Evolutionary conservation across 306 rosid genomes (phyloP).

Genomic region (Cyamopsis tetragonoloba): DNA sequence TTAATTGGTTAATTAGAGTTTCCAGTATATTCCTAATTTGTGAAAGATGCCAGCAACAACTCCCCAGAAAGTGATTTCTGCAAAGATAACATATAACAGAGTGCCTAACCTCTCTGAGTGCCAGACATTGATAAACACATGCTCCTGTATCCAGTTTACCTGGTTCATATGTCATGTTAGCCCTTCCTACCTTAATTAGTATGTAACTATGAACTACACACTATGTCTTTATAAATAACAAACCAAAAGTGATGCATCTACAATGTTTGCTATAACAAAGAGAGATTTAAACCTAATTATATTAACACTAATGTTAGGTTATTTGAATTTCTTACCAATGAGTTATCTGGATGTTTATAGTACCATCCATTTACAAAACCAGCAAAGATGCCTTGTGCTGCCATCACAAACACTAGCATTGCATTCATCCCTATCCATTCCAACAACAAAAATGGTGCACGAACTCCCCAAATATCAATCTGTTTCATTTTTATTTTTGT

Average conservation of each 20-base stretch:
- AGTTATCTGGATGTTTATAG: slow-evolving; percentile 34
- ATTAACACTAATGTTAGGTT: too few species aligned
- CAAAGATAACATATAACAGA: slow-evolving; percentile 69
- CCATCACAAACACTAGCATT: slow-evolving; percentile 75
- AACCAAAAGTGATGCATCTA: too few species aligned
- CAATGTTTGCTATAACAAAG: too few species aligned
- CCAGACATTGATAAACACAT: slow-evolving; percentile 67
- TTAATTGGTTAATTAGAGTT: slow-evolving; percentile 30
- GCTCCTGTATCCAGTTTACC: slow-evolving; percentile 70
- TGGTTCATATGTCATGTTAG: slow-evolving; percentile 5
- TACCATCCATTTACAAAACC: slow-evolving; percentile 74
- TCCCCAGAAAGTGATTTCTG: slow-evolving; percentile 68
- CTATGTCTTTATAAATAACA: too few species aligned
- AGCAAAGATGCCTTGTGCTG: slow-evolving; percentile 64
- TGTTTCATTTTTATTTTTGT: slow-evolving; percentile 33
- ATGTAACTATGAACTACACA: too few species aligned
- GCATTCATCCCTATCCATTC: slow-evolving; percentile 89
- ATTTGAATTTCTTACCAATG: slow-evolving; percentile 45
- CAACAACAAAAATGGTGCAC: slow-evolving; percentile 55
- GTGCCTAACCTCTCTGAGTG: slow-evolving; percentile 68
- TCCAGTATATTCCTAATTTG: slow-evolving; percentile 73
- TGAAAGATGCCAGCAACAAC: slow-evolving; percentile 72
- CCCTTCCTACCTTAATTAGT: neutral
- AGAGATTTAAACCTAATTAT: too few species aligned
- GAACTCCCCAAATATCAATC: slow-evolving; percentile 65